Evolutionary conservation across 371 early-diverging fungal species (phyloP), one percentile per base, ranked within the genome.

Genomic region (Circinella umbellata): DNA sequence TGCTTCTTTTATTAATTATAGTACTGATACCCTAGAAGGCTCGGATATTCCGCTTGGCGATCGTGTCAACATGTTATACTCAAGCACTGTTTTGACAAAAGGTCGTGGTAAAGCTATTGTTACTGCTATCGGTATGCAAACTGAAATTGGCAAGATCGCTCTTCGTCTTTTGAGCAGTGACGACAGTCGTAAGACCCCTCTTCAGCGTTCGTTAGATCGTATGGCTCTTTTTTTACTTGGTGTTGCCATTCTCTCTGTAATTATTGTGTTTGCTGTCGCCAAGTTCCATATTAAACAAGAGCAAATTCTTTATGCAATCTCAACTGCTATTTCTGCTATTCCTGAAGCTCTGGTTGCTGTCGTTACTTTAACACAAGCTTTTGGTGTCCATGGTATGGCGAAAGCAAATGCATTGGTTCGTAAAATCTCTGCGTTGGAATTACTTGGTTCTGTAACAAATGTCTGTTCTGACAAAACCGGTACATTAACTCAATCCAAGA

Each of bases 391-490:
- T 37, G 77, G 92, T 20, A 94, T 99, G 96, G 95, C 96, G 37
- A 86, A 88, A 60, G 86, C 89, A 54, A 90, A 94, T 67, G 97
- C 80, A 17, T 68, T 98, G 18, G 96, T 98, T 1, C 90, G 96
- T 68, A 94, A 95, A 69, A 83, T 98, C 15, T 92, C 91, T 14
- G 91, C 95, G 8, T 85, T 99, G 1, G 98, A 98, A 81, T 91
- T 92, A 13, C 79, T 98, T 8, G 98, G 98, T 39, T 90, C 94
- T 3, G 95, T 98, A 4, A 94, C 95, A 51, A 92, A 93, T 69
- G 92, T 99, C 65, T 97, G 97, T 76, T 95, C 96, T 0, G 97
- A 97, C 74, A 98, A 99, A 86, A 97, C 97, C 0, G 98, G 98
- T 57, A 98, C 98, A 0, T 76, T 98, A 36, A 96, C 97, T 3